phyloP scores from a whole-genome alignment of 805 yeast species.

The Clavispora carvajalis region DNA sequence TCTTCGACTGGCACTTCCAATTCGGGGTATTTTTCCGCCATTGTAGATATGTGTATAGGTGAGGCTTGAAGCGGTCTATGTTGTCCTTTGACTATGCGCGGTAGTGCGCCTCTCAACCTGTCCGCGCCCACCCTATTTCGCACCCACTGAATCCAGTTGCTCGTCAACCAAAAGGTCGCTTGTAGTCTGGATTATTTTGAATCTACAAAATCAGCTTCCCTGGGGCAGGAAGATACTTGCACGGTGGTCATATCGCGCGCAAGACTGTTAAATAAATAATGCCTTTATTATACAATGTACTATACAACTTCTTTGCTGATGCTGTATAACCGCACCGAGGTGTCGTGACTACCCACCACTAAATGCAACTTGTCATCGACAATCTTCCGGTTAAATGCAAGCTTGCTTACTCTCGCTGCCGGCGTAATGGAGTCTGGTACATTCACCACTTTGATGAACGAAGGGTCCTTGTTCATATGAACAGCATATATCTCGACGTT shows the following conservation, averaged over 20 bases:
- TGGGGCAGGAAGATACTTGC: too few relatives aligned
- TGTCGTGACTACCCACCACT: slow-evolving; percentile 64
- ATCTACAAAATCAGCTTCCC: too few relatives aligned
- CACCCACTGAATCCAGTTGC: neutral
- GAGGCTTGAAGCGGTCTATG: neutral
- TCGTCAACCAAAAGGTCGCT: too few relatives aligned
- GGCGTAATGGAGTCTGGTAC: slow-evolving; percentile 47
- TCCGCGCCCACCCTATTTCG: neutral
- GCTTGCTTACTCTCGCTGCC: slow-evolving; percentile 53
- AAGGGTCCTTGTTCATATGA: slow-evolving; percentile 16
- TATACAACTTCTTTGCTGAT: slow-evolving; percentile 4
- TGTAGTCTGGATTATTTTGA: too few relatives aligned
- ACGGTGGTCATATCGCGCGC: too few relatives aligned
- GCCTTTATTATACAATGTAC: neutral
- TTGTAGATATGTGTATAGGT: slow-evolving; percentile 14
- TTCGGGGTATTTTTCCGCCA: slow-evolving; percentile 78
- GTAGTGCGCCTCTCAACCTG: neutral
- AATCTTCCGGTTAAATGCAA: slow-evolving; percentile 46
- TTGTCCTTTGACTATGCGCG: neutral
- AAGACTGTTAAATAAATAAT: too few relatives aligned
- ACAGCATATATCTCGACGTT: slow-evolving; percentile 42
- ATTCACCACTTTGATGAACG: slow-evolving; percentile 19
- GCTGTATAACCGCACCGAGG: slow-evolving; percentile 47
- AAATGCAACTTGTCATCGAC: slow-evolving; percentile 28
- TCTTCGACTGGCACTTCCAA: slow-evolving; percentile 33